A percentile compares a stretch with the other conserved stretches of the same genome.
Conservation (phyloP, 768 basidiomycete species). For the Trametes elegans region DNA sequence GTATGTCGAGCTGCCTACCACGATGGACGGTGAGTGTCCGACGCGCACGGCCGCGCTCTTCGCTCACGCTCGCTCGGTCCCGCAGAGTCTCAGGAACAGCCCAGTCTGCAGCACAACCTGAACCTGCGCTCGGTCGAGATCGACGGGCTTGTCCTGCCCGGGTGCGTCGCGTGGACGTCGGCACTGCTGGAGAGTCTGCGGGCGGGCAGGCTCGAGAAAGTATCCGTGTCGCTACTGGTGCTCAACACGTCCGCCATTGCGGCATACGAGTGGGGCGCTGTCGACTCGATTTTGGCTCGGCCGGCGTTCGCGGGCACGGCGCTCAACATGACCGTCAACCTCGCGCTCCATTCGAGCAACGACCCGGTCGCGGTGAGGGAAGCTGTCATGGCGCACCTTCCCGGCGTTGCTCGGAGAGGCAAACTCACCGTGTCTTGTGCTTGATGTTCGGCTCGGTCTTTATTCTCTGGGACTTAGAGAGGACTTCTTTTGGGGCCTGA, state of each 20-base stretch:
- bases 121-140: conserved; percentile 13
- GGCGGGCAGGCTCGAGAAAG: conserved; percentile 7
- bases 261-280: conserved; percentile 11
- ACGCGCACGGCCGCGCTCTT: not conserved
- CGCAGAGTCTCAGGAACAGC: conserved; percentile 7
- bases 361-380: conserved; percentile 2
- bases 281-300: conserved; percentile 3
- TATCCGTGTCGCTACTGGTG: conserved; percentile 15
- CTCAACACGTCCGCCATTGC: conserved; percentile 4
- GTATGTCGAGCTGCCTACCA: conserved; percentile 16
- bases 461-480: not conserved
- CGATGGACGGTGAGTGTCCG: conserved; percentile 3
- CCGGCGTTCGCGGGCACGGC: not conserved
- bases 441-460: not conserved
- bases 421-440: conserved; percentile 5
- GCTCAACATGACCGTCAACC: conserved; percentile 14
- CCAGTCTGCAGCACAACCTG: conserved; percentile 5
- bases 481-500: too few relatives aligned
- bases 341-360: conserved; percentile 16
- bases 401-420: conserved; percentile 4
- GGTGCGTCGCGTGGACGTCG: conserved; percentile 8
- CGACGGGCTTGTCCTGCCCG: conserved; percentile 18
- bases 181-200: not conserved
- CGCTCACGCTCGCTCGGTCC: not conserved
- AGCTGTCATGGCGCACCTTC: conserved; percentile 8